Evolutionary conservation across 805 yeast species (phyloP).

Genomic region (Metahyphopichia silvanorum): DNA sequence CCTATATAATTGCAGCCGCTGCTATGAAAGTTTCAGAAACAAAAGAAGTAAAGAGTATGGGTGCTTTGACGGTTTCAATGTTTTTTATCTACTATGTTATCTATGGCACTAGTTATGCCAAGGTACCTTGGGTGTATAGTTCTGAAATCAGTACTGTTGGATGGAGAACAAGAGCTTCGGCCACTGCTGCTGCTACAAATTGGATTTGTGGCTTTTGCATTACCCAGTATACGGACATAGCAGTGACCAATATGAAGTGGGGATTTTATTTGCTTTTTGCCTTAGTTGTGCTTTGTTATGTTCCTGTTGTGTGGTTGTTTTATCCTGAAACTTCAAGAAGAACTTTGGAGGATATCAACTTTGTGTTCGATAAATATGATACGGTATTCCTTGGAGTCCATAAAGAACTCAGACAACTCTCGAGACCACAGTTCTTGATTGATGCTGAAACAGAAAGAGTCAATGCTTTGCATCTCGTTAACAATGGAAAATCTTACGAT

Average conservation of each 20-base stretch:
- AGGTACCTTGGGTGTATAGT: slow-evolving; percentile 43
- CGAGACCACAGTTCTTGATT: slow-evolving; percentile 9
- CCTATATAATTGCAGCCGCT: slow-evolving; percentile 40
- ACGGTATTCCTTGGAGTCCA: slow-evolving; percentile 11
- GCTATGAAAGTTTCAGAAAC: slow-evolving; percentile 29
- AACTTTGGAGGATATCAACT: slow-evolving; percentile 46
- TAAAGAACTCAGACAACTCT: slow-evolving; percentile 10
- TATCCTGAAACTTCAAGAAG: slow-evolving; percentile 77
- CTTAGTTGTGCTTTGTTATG: slow-evolving; percentile 17
- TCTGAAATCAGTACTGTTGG: slow-evolving; percentile 46
- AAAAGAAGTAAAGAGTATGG: slow-evolving; percentile 36
- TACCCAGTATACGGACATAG: slow-evolving; percentile 10
- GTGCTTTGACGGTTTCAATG: slow-evolving; percentile 42
- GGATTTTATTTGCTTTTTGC: slow-evolving; percentile 12
- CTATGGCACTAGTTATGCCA: slow-evolving; percentile 36
- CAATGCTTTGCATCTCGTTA: slow-evolving; percentile 4
- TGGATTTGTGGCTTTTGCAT: slow-evolving; percentile 42
- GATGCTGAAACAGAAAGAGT: slow-evolving; percentile 12
- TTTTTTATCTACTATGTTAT: slow-evolving; percentile 43
- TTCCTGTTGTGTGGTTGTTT: slow-evolving; percentile 41
- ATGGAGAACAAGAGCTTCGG: slow-evolving; percentile 44
- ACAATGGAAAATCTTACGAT: slow-evolving; percentile 1
- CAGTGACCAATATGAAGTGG: slow-evolving; percentile 11
- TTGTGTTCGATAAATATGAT: slow-evolving; percentile 11
- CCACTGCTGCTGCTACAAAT: slow-evolving; percentile 43